Conservation (phyloP, 257 asterid species). For the Ajuga chamaepitys region DNA sequence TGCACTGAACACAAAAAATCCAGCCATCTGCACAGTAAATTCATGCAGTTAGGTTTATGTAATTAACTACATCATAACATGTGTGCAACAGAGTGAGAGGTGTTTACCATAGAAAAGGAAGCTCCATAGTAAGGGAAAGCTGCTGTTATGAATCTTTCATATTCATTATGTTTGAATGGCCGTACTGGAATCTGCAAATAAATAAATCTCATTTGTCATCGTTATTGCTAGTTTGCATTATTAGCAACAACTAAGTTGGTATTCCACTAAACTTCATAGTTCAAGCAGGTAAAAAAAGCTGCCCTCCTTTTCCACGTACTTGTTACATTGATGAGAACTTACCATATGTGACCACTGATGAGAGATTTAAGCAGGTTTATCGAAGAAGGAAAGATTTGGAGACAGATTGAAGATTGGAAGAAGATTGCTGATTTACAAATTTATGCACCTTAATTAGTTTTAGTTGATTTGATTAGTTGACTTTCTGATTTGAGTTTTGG, state of each 20-base stretch:
- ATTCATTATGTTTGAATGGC: conserved; percentile 19
- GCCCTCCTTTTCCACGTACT: neutral
- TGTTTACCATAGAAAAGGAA: conserved; percentile 17
- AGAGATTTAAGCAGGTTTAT: too few species aligned
- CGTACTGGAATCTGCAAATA: conserved; percentile 19
- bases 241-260: neutral
- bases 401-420: too few species aligned
- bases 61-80: neutral
- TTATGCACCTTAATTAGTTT: too few species aligned
- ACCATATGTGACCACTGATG: too few species aligned
- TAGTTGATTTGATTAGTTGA: too few species aligned
- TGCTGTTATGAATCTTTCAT: conserved; percentile 17
- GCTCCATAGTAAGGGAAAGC: conserved; percentile 22
- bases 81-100: neutral
- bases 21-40: conserved; percentile 17
- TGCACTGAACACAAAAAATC: conserved; percentile 18
- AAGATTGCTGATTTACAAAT: too few species aligned
- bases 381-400: too few species aligned
- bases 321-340: too few species aligned
- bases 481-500: too few species aligned
- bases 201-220: neutral
- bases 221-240: neutral
- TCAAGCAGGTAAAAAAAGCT: neutral
- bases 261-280: neutral
- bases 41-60: neutral